phyloP scores from a whole-genome alignment of 345 rosid species.

The Raphanus sativus region DNA sequence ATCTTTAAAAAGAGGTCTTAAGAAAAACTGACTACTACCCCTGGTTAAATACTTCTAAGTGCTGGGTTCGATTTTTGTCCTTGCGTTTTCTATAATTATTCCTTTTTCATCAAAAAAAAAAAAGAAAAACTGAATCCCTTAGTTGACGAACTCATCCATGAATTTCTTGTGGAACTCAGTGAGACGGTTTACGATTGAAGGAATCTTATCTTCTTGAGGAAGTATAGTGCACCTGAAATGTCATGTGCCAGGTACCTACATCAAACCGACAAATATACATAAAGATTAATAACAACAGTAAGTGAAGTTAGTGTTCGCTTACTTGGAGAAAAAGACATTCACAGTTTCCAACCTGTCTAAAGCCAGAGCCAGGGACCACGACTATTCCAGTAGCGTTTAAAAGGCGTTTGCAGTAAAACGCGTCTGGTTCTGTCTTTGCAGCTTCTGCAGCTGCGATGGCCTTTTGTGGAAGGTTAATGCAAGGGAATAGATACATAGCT shows the following conservation, averaged over 20 bases:
- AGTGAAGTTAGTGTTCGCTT: slow-evolving; percentile 1
- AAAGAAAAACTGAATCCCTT: slow-evolving; percentile 8
- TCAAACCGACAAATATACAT: slow-evolving; percentile 15
- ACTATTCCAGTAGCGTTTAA: slow-evolving; percentile 90
- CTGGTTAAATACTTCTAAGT: too few species aligned
- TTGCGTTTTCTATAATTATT: too few species aligned
- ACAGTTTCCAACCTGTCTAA: slow-evolving; percentile 59
- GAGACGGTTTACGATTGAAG: slow-evolving; percentile 65
- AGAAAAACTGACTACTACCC: too few species aligned
- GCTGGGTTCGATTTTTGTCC: too few species aligned
- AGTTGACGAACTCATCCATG: slow-evolving; percentile 71
- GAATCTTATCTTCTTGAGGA: slow-evolving; percentile 97
- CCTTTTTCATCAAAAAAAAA: too few species aligned
- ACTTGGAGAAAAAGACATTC: not conserved
- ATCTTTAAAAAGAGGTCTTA: not conserved
- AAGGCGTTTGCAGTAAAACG: slow-evolving; percentile 79
- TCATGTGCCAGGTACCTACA: slow-evolving; percentile 96
- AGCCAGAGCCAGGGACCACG: slow-evolving; percentile 97
- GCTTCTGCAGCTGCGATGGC: slow-evolving; percentile 90
- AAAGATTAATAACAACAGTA: not conserved
- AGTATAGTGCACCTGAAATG: slow-evolving; percentile 98
- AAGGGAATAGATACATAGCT: slow-evolving; percentile 97
- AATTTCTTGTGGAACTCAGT: slow-evolving; percentile 82
- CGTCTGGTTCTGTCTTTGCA: slow-evolving; percentile 71
- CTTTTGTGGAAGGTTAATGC: slow-evolving; percentile 62